Evolutionary conservation across 306 rosid species (phyloP), one percentile per base, ranked within the genome.

Genomic region (Cyamopsis tetragonoloba): DNA sequence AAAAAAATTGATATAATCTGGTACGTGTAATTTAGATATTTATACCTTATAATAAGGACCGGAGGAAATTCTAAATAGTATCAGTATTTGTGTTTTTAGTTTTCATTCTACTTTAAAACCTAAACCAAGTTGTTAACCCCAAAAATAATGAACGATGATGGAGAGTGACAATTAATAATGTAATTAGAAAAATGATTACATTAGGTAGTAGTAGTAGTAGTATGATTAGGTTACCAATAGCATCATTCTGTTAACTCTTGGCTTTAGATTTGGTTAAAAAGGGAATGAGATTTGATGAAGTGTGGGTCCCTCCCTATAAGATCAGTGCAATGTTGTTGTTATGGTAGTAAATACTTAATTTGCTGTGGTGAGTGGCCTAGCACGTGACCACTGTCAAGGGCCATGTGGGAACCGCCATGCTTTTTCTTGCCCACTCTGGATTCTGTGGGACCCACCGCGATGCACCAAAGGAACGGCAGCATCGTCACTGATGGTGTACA

Each of bases 201-300:
- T 57, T 30, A 5, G 4, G 0, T 6, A 4, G 61, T 63, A 76
- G n/a, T 72, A 34, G 76, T 80, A 49, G 0, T 6, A 4, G 61
- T 63, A 76, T 17, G 75, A 34, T 79, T 80, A 49, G 82, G 77
- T 73, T 66, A 66, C 60, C 24, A 6, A 7, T 74, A n/a, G 23
- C 53, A 76, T 76, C 66, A 69, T 61, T 76, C 44, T 69, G 67
- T 54, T 51, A 59, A 13, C 3, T n/a, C n/a, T 6, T 14, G 23
- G 50, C 7, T 2, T 23, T 27, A 34, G 48, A 50, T 50, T 27
- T 37, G 78, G 62, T 59, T 48, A 65, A 11, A 62, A 53, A 22
- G n/a, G n/a, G 51, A 71, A 71, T 35, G 6, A 7, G 59, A 79
- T 82, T 76, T 20, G 79, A 51, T 66, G 62, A 49, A 32, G 39